These are phyloP conservation scores for Pseudonitzschia delicatissima DNA, from an alignment of 108 stramenopile species.

Conservation along the genomic window DNA sequence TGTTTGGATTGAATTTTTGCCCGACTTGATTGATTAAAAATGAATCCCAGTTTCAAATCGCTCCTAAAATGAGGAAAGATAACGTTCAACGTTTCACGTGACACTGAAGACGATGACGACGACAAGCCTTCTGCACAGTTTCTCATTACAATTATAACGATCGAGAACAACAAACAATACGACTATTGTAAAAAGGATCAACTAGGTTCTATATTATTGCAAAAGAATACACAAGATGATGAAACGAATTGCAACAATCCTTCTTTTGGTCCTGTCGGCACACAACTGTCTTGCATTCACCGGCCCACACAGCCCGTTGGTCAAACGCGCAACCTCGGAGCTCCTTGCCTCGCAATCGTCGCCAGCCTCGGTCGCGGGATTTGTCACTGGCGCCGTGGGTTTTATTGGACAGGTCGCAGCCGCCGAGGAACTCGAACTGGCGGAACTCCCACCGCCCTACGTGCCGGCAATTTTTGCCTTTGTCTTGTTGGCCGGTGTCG, in stretches of 20 bases:
- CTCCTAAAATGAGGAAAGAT: too few species aligned
- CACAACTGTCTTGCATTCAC: neutral
- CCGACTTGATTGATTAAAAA: too few species aligned
- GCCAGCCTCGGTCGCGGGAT: conserved; percentile 3
- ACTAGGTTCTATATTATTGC: neutral
- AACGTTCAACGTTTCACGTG: too few species aligned
- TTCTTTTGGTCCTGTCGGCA: neutral
- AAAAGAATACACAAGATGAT: neutral
- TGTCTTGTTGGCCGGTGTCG: conserved; percentile 75
- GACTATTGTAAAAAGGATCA: neutral
- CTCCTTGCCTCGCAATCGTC: neutral
- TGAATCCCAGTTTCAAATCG: too few species aligned
- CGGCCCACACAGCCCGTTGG: neutral
- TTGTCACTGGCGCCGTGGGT: conserved; percentile 13
- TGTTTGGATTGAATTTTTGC: too few species aligned
- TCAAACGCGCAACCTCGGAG: neutral
- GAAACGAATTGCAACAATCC: conserved; percentile 1
- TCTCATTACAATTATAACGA: too few species aligned
- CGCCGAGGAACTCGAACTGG: conserved; percentile 28
- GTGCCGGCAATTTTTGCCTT: conserved; percentile 75
- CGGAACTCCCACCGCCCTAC: conserved; percentile 25
- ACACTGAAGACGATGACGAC: too few species aligned
- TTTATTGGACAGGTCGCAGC: conserved; percentile 15
- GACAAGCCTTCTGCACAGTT: too few species aligned
- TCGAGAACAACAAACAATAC: too few species aligned